Conservation (phyloP, 805 yeast genomes). For the Tetrapisispora namnaoensis region DNA sequence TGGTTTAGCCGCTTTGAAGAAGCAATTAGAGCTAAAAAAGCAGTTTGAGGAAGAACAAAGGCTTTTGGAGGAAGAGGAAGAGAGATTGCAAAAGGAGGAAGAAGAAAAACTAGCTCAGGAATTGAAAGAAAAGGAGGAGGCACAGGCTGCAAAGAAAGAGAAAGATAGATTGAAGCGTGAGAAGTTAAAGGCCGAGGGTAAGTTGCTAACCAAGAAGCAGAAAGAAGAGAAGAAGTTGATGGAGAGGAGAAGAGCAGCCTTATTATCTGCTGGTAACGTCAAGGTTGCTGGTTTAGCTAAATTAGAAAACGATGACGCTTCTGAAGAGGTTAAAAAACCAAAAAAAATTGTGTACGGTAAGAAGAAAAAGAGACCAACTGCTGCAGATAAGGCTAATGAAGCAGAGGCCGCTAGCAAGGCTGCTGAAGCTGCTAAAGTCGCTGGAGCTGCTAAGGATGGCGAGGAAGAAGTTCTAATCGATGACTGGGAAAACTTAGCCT, state of each 20-base stretch:
- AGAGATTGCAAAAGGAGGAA: conserved; percentile 38
- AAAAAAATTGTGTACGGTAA: conserved; percentile 66
- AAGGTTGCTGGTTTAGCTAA: conserved; percentile 62
- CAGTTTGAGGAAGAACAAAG: conserved; percentile 79
- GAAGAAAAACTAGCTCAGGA: conserved; percentile 39
- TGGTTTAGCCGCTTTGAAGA: conserved; percentile 82
- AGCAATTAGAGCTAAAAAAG: conserved; percentile 80
- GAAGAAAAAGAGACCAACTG: conserved; percentile 46
- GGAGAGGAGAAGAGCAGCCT: conserved; percentile 82
- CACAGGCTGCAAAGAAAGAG: conserved; percentile 64
- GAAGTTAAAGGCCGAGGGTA: conserved; percentile 93
- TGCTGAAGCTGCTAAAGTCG: conserved; percentile 14
- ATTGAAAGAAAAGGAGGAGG: conserved; percentile 44
- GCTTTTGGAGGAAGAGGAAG: conserved; percentile 69
- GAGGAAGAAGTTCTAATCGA: conserved; percentile 59
- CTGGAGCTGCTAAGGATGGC: conserved; percentile 22
- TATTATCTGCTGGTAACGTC: conserved; percentile 64
- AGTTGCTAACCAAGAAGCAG: conserved; percentile 86
- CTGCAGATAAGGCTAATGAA: conserved; percentile 20
- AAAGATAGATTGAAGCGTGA: conserved; percentile 80
- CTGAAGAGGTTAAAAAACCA: conserved; percentile 34
- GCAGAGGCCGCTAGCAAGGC: conserved; percentile 13
- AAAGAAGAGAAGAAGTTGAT: conserved; percentile 79
- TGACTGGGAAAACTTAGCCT: conserved; percentile 75
- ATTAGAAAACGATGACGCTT: conserved; percentile 11